These are phyloP conservation scores for Pseudogymnoascus sp. DNA, from an alignment of 2,329 filamentous ascomycete species.

Conservation along the genomic window DNA sequence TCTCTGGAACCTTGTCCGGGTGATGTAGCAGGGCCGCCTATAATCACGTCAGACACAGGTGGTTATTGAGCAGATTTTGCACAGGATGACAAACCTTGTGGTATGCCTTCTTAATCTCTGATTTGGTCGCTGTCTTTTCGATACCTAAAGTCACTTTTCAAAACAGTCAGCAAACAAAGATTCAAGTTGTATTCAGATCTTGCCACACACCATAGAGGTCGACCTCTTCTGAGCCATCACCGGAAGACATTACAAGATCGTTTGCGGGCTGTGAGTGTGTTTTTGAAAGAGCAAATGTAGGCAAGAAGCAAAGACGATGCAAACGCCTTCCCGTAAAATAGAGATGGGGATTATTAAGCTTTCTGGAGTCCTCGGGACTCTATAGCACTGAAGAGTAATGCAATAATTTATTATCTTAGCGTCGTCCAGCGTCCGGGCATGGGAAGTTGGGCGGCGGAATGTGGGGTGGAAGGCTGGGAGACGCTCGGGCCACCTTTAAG, in stretches of 20 bases:
- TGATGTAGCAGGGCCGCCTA: conserved; percentile 82
- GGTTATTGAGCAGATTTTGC: conserved; percentile 2
- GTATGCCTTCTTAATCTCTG: conserved; percentile 92
- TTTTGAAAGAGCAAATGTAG: background rate
- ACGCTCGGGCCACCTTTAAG: background rate
- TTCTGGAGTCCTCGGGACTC: conserved; percentile 1
- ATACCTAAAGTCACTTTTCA: conserved; percentile 68
- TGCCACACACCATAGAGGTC: conserved; percentile 43
- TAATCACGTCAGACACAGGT: conserved; percentile 16
- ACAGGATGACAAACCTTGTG: conserved; percentile 59
- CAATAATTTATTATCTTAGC: conserved; percentile 11
- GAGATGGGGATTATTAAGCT: background rate
- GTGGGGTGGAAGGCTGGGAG: conserved; percentile 6
- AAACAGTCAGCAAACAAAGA: conserved; percentile 21
- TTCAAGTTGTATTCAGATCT: background rate
- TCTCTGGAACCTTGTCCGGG: conserved; percentile 89
- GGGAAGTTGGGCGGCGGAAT: conserved; percentile 1
- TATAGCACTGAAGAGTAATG: conserved; percentile 1
- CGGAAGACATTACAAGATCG: conserved; percentile 22
- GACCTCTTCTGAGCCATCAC: conserved; percentile 31
- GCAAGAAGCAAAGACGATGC: background rate
- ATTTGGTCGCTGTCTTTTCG: conserved; percentile 58
- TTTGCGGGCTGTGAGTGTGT: background rate
- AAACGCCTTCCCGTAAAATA: conserved; percentile 4
- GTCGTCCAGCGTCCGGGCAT: background rate